These are phyloP conservation scores for Rhododendron mucronatum DNA, from an alignment of 148 eudicot species.

Conservation along the genomic window DNA sequence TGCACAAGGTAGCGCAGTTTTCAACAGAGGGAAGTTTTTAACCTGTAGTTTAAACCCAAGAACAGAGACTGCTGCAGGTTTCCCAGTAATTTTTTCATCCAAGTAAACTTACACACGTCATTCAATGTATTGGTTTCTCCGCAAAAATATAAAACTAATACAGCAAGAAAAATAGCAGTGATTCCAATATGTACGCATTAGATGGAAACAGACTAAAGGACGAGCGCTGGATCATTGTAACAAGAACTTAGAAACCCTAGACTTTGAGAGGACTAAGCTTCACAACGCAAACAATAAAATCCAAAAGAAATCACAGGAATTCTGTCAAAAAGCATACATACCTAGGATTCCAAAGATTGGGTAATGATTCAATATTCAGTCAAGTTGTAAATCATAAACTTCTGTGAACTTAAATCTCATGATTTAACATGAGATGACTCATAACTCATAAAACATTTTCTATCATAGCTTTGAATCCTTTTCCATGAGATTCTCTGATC, in stretches of 20 bases:
- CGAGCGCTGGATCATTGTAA: not conserved
- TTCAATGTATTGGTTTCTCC: not conserved
- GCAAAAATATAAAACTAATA: not conserved
- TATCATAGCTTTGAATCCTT: not conserved
- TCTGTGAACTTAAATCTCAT: not conserved
- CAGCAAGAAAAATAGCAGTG: not conserved
- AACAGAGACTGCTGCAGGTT: not conserved
- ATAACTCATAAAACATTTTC: not conserved
- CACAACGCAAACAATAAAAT: not conserved
- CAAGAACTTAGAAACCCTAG: not conserved
- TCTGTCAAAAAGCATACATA: not conserved
- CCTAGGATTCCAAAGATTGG: not conserved
- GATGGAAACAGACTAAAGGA: not conserved
- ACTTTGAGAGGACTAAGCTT: not conserved
- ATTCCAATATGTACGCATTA: not conserved
- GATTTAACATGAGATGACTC: not conserved
- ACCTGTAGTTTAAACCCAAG: not conserved
- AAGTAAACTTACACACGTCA: not conserved
- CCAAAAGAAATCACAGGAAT: conserved; percentile 1
- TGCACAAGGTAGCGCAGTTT: not conserved
- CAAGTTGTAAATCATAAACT: not conserved
- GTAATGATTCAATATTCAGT: not conserved
- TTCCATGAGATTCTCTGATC: not conserved
- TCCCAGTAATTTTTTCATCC: not conserved
- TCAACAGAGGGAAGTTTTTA: not conserved